Conservation (phyloP, 192 early-diverging fungal species). For the Pecoramyces ruminantium region DNA sequence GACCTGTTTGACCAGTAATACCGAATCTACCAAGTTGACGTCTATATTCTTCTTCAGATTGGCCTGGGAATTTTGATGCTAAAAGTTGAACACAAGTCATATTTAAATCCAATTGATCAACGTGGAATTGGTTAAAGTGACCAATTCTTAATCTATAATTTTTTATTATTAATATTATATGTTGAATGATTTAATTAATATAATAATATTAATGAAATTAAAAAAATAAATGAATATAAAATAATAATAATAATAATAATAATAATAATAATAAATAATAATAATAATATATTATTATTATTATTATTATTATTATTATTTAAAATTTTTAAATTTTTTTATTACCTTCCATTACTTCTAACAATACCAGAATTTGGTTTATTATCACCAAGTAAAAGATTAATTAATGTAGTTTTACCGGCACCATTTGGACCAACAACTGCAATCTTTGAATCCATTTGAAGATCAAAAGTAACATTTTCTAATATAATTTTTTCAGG, state of each 20-base stretch:
- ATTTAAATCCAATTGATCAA: slow-evolving; percentile 85
- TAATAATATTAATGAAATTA: too few species aligned
- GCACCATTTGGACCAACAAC: slow-evolving; percentile 98
- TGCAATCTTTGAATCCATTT: slow-evolving; percentile 94
- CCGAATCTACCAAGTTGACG: slow-evolving; percentile 88
- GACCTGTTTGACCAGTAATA: slow-evolving; percentile 84
- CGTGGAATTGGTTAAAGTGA: slow-evolving; percentile 93
- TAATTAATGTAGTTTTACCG: slow-evolving; percentile 17
- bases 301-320: too few species aligned
- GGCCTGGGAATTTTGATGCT: slow-evolving; percentile 72
- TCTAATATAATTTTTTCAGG: slow-evolving; percentile 60
- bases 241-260: too few species aligned
- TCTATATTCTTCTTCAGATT: slow-evolving; percentile 89
- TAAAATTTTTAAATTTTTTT: too few species aligned
- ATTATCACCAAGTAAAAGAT: not conserved
- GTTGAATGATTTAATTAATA: too few species aligned
- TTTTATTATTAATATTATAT: too few species aligned
- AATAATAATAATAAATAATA: too few species aligned
- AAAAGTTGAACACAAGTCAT: slow-evolving; percentile 76
- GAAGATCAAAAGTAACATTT: slow-evolving; percentile 78
- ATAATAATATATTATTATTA: too few species aligned
- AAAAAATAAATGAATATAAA: too few species aligned
- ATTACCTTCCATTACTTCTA: not conserved
- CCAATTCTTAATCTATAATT: slow-evolving; percentile 82
- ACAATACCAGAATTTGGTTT: not conserved